These are phyloP conservation scores for Jaltomata sinuosa DNA, from an alignment of 257 asterid genomes.

Conservation along the genomic window DNA sequence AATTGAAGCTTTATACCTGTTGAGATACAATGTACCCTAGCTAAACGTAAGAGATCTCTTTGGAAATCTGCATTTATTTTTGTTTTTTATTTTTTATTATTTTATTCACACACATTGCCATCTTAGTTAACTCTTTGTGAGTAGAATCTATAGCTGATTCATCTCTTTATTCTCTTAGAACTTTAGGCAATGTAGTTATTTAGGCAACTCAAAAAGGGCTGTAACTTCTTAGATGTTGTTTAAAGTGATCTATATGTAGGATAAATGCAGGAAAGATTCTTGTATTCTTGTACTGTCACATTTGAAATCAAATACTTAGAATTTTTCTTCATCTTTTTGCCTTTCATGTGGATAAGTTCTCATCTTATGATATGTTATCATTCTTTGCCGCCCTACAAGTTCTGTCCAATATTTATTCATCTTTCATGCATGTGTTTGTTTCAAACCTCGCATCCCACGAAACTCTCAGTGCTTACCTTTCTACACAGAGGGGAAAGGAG, in stretches of 20 bases:
- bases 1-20: conserved; percentile 18
- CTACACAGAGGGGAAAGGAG: neutral
- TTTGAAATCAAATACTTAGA: neutral
- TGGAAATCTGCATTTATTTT: neutral
- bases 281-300: neutral
- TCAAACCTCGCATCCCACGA: neutral
- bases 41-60: conserved; percentile 14
- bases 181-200: neutral
- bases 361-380: neutral
- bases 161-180: conserved; percentile 8
- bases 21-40: conserved; percentile 14
- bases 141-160: conserved; percentile 13
- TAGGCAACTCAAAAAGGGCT: conserved; percentile 1
- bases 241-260: neutral
- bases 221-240: neutral
- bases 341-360: neutral
- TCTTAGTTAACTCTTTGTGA: neutral
- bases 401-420: neutral
- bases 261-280: neutral
- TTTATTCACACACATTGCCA: conserved; percentile 10
- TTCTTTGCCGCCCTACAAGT: neutral
- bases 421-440: neutral
- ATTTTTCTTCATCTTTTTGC: neutral
- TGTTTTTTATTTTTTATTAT: conserved; percentile 4
- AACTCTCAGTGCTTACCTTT: neutral